A percentile compares a stretch with the other conserved stretches of the same genome.
Conservation (phyloP, 192 early-diverging fungal species). For the Spizellomyces sp. region DNA sequence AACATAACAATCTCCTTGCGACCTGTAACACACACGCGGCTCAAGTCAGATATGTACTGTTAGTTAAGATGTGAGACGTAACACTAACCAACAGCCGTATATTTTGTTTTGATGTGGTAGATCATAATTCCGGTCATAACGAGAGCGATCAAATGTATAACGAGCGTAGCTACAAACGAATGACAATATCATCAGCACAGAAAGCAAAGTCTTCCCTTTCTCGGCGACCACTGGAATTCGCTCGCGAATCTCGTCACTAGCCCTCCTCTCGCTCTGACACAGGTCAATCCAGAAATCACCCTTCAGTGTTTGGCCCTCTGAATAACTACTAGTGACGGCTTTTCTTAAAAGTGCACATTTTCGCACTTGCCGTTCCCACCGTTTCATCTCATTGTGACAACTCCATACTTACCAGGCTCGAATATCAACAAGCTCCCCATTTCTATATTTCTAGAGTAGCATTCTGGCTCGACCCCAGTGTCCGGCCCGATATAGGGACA, state of each 20-base stretch:
- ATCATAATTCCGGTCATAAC: constrained; percentile 99
- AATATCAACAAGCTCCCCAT: constrained; percentile 83
- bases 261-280: not conserved
- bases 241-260: no score
- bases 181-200: not conserved
- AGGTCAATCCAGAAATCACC: not conserved
- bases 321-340: not conserved
- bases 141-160: constrained; percentile 90
- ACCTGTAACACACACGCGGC: constrained; percentile 48
- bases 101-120: constrained; percentile 95
- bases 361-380: not conserved
- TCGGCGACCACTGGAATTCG: no score
- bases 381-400: not conserved
- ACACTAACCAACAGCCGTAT: constrained; percentile 92
- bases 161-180: constrained; percentile 69
- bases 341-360: not conserved
- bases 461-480: constrained; percentile 78
- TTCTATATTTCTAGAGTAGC: constrained; percentile 96
- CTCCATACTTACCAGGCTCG: constrained; percentile 68
- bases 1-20: constrained; percentile 99
- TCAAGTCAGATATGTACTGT: not conserved
- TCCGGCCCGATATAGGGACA: constrained; percentile 86
- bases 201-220: no score
- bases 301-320: not conserved
- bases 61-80: constrained; percentile 3